Conservation (phyloP, 495 filamentous ascomycete species). For the Lindgomyces ingoldianus region DNA sequence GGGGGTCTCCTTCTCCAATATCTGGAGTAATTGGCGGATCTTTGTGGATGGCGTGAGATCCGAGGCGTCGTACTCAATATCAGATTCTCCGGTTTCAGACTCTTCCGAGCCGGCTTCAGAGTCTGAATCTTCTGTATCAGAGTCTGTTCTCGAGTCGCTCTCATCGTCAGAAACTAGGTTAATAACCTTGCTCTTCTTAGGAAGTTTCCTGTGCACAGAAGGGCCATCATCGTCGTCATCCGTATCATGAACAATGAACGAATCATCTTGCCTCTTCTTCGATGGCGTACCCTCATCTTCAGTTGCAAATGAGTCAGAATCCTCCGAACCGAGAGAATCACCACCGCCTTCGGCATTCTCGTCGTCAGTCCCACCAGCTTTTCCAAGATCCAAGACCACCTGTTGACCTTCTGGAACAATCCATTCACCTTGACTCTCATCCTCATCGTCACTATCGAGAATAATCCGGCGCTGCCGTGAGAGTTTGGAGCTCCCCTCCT, state of each 20-base stretch:
- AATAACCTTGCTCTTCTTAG: constrained; percentile 43
- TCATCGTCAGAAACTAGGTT: constrained; percentile 42
- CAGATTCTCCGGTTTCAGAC: constrained; percentile 43
- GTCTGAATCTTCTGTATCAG: constrained; percentile 39
- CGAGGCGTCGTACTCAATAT: constrained; percentile 47
- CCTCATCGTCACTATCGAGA: constrained; percentile 44
- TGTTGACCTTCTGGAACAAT: constrained; percentile 67
- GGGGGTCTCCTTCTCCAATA: constrained; percentile 74
- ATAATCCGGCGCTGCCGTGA: constrained; percentile 26
- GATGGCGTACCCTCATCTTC: constrained; percentile 47
- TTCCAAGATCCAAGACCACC: constrained; percentile 61
- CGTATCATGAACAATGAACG: constrained; percentile 32
- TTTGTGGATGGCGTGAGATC: constrained; percentile 76
- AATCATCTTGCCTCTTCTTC: constrained; percentile 36
- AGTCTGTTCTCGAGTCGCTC: constrained; percentile 37
- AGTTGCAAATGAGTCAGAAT: constrained; percentile 49
- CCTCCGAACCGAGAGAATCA: constrained; percentile 70
- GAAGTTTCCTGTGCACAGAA: constrained; percentile 44
- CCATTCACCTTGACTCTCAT: constrained; percentile 77
- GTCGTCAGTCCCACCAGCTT: constrained; percentile 78
- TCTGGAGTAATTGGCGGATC: constrained; percentile 76
- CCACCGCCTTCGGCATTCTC: constrained; percentile 85
- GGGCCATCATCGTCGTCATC: constrained; percentile 35
- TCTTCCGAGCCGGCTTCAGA: constrained; percentile 34
- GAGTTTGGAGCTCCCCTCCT: constrained; percentile 1